These are phyloP conservation scores for Mallotus nudiflorus DNA, from an alignment of 345 rosid species.

Conservation along the genomic window DNA sequence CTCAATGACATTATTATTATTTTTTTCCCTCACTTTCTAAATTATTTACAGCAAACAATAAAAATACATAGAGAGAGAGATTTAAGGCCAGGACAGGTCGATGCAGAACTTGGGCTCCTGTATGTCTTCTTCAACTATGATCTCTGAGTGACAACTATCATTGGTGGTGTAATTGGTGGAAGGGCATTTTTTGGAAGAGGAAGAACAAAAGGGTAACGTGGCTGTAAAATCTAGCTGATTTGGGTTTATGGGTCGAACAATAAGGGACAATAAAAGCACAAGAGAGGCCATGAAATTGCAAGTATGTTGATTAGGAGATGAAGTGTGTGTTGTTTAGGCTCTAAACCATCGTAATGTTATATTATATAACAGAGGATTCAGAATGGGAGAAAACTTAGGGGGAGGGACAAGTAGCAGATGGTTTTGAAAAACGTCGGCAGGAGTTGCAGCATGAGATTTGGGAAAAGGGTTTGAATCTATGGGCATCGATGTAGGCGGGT, in stretches of 20 bases:
- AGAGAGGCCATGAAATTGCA: conserved; percentile 2
- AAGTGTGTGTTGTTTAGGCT: neutral
- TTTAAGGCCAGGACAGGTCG: neutral
- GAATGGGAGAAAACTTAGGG: too few relatives aligned
- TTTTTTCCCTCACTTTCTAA: neutral
- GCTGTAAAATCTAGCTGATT: neutral
- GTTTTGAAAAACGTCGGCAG: too few relatives aligned
- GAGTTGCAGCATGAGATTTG: too few relatives aligned
- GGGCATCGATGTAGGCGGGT: too few relatives aligned
- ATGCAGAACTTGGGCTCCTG: neutral
- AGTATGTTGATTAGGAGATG: neutral
- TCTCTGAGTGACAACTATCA: neutral
- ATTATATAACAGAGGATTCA: too few relatives aligned
- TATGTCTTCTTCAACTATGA: neutral
- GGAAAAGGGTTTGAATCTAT: too few relatives aligned
- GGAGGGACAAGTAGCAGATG: too few relatives aligned
- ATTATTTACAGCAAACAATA: too few relatives aligned
- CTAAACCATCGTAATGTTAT: too few relatives aligned
- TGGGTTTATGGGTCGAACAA: neutral
- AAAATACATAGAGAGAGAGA: neutral
- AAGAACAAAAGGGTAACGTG: neutral
- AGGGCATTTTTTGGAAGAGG: neutral
- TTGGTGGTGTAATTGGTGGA: neutral
- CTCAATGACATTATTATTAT: neutral
- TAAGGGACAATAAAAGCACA: neutral